Evolutionary conservation across 345 rosid genomes (phyloP), one percentile per base, ranked within the genome.

Genomic region (Zanthoxylum bungeanum): DNA sequence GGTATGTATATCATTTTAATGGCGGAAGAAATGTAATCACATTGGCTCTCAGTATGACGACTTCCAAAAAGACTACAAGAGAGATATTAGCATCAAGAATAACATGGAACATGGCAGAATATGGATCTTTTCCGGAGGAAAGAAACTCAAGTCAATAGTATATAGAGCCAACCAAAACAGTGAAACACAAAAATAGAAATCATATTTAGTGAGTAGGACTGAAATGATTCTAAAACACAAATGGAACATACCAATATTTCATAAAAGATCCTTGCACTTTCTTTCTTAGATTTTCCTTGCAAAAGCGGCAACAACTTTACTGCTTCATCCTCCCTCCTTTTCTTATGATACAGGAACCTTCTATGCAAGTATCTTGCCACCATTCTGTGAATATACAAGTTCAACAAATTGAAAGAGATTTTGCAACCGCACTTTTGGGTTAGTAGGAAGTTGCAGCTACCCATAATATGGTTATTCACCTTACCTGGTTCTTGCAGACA

Each of bases 231-330:
- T 51, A 53, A 25, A 64, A 51, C 5, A 30, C 17, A 19, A n/a
- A 10, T 4, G 16, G 4, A 66, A 69, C 78, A 27, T 86, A 95
- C 99, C 91, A 95, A 76, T 78, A 89, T 89, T 80, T 95, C 98
- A 63, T 89, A 92, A 82, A 95, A 95, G 78, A 95, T 75, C 78
- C 85, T 81, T 47, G 90, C 93, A 65, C 84, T 82, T 76, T 81
- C 85, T 76, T 82, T 85, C 77, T 71, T 76, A 50, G 87, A 88
- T 82, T 79, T 89, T 72, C 92, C 86, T 66, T 70, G 67, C 73
- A 85, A 73, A 39, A 90, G 74, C 30, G 65, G 82, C 61, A 74
- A 75, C 73, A 95, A 74, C 46, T 81, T 82, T 74, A 86, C 84
- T 6, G 64, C 81, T 71, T 86, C 96, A 60, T 81, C 85, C 79